Evolutionary conservation across 768 basidiomycete species (phyloP).

Genomic region (Leccinum ochraceum): DNA sequence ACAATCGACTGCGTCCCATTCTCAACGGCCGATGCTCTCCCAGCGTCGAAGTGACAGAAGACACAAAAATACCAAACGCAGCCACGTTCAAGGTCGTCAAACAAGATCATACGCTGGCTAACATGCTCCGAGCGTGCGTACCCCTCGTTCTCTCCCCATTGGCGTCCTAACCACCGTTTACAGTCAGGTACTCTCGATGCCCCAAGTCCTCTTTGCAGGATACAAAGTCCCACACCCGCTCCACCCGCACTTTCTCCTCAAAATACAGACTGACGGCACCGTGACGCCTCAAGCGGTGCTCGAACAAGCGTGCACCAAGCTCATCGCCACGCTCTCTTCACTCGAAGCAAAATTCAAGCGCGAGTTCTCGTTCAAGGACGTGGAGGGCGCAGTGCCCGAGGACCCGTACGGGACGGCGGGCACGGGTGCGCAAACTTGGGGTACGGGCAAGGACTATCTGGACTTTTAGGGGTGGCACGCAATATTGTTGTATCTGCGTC

Average conservation of each 20-base stretch:
- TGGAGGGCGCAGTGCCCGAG: constrained; percentile 49
- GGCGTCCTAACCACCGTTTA: constrained; percentile 5
- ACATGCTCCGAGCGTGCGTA: constrained; percentile 92
- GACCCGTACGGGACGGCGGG: constrained; percentile 52
- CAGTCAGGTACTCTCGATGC: constrained; percentile 89
- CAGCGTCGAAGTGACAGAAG: constrained; percentile 90
- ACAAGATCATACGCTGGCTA: constrained; percentile 96
- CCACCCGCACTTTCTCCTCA: constrained; percentile 91
- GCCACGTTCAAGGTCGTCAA: constrained; percentile 93
- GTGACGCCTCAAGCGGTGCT: constrained; percentile 81
- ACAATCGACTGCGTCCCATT: neutral
- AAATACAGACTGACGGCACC: constrained; percentile 92
- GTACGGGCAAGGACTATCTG: constrained; percentile 51
- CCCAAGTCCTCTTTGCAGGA: constrained; percentile 90
- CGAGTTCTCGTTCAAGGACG: constrained; percentile 80
- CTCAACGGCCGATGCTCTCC: constrained; percentile 7
- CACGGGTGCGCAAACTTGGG: constrained; percentile 45
- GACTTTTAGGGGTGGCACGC: constrained; percentile 44
- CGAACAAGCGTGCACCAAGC: constrained; percentile 78
- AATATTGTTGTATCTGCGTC: neutral
- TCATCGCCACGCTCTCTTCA: constrained; percentile 69
- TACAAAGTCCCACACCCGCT: constrained; percentile 98
- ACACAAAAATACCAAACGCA: constrained; percentile 97
- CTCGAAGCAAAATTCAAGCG: constrained; percentile 79
- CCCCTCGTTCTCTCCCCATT: neutral